Evolutionary conservation across 768 basidiomycete species (phyloP).

Genomic region (Rubroboletus pulcherrimus): DNA sequence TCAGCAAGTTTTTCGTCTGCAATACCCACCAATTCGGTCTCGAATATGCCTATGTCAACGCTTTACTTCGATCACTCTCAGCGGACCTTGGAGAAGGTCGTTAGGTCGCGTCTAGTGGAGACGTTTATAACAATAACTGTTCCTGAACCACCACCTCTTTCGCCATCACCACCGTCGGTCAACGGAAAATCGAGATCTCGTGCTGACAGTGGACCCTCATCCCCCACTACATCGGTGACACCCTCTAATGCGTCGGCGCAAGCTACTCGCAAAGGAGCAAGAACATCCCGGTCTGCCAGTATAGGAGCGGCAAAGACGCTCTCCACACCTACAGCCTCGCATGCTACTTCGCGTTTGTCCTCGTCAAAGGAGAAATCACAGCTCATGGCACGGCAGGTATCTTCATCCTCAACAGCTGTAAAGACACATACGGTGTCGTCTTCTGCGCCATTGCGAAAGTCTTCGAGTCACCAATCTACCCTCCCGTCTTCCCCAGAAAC

Average conservation of each 20-base stretch:
- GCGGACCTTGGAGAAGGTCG: conserved; percentile 61
- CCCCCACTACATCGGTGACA: not conserved
- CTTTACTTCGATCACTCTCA: conserved; percentile 64
- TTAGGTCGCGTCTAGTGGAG: conserved; percentile 71
- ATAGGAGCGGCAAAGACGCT: conserved; percentile 17
- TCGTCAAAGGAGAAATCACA: conserved; percentile 16
- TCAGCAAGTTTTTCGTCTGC: conserved; percentile 10
- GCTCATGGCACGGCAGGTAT: conserved; percentile 12
- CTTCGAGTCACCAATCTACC: conserved; percentile 24
- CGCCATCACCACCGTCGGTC: conserved; percentile 28
- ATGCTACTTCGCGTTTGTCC: conserved; percentile 10
- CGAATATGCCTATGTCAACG: conserved; percentile 23
- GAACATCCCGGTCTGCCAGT: conserved; percentile 13
- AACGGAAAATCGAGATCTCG: conserved; percentile 21
- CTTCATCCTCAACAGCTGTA: conserved; percentile 12
- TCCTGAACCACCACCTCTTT: conserved; percentile 23
- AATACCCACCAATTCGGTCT: not conserved
- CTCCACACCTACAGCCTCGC: conserved; percentile 4
- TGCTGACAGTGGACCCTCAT: conserved; percentile 26
- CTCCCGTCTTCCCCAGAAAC: conserved; percentile 16
- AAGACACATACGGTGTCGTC: conserved; percentile 25
- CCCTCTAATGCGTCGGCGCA: conserved; percentile 2
- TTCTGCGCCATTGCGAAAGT: conserved; percentile 24
- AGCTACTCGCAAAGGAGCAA: conserved; percentile 12
- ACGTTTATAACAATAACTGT: conserved; percentile 65